These are phyloP conservation scores for Graphilbum sp. DNA, from an alignment of 2,329 filamentous ascomycete genomes.

Conservation along the genomic window DNA sequence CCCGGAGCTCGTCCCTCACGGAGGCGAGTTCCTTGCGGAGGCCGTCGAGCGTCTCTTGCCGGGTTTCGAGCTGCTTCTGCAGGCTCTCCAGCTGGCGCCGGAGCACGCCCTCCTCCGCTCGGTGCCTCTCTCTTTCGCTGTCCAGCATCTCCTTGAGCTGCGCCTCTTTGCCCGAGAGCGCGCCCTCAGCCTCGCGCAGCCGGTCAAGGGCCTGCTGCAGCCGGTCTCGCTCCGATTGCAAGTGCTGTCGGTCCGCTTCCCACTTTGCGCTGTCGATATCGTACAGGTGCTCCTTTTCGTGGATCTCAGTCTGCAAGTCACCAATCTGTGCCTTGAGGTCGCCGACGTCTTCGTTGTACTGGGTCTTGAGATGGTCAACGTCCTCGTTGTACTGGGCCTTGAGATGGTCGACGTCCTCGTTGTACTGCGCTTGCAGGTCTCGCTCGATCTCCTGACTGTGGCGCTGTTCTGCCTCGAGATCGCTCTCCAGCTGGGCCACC, in stretches of 20 bases:
- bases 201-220: slow-evolving; percentile 57
- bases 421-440: slow-evolving; percentile 30
- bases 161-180: slow-evolving; percentile 48
- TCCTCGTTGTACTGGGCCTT: slow-evolving; percentile 18
- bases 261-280: slow-evolving; percentile 58
- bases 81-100: slow-evolving; percentile 60
- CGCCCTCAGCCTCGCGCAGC: slow-evolving; percentile 51
- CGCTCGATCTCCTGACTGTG: slow-evolving; percentile 44
- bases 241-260: slow-evolving; percentile 47
- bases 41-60: slow-evolving; percentile 48
- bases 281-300: slow-evolving; percentile 54
- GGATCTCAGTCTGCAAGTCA: slow-evolving; percentile 42
- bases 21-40: slow-evolving; percentile 49
- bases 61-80: slow-evolving; percentile 51
- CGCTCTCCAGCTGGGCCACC: slow-evolving; percentile 29
- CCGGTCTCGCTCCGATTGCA: slow-evolving; percentile 48
- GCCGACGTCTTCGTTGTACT: too few species aligned
- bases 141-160: slow-evolving; percentile 52
- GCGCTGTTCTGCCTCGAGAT: slow-evolving; percentile 37
- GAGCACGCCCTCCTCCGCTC: slow-evolving; percentile 53
- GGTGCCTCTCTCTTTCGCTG: slow-evolving; percentile 56
- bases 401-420: slow-evolving; percentile 21
- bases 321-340: slow-evolving; percentile 7
- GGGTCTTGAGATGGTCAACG: slow-evolving; percentile 14
- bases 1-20: slow-evolving; percentile 53